These are phyloP conservation scores for Yamadazyma epiphylla DNA, from an alignment of 1,139 yeast genomes.

Conservation along the genomic window DNA sequence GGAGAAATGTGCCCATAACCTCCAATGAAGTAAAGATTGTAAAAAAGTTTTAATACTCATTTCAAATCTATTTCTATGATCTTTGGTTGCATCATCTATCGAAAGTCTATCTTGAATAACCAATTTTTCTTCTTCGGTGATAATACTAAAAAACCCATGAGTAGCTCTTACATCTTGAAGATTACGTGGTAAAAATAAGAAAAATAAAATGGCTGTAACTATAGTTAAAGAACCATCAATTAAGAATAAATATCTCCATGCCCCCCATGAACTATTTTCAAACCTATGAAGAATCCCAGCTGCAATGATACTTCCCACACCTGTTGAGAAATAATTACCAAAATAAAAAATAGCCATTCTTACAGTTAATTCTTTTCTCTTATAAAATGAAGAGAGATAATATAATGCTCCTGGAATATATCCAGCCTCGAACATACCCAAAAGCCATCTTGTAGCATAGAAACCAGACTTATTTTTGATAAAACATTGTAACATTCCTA, in stretches of 20 bases:
- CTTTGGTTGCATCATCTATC: constrained; percentile 1
- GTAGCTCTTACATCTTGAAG: not conserved
- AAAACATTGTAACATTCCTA: constrained; percentile 1
- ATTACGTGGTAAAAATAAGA: not conserved
- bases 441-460: constrained; percentile 11
- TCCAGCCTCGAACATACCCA: constrained; percentile 18
- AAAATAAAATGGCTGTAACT: not conserved
- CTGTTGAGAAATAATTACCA: constrained; percentile 1
- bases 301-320: constrained; percentile 1
- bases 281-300: not conserved
- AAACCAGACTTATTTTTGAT: constrained; percentile 1
- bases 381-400: constrained; percentile 18
- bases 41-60: not conserved
- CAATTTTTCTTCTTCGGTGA: not conserved
- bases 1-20: constrained; percentile 1
- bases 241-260: constrained; percentile 1
- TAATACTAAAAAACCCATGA: not conserved
- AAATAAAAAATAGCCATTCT: constrained; percentile 14
- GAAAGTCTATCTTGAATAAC: constrained; percentile 1
- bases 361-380: constrained; percentile 18
- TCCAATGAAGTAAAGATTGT: not conserved
- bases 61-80: not conserved
- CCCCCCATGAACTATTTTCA: constrained; percentile 1
- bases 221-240: constrained; percentile 4
- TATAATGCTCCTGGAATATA: constrained; percentile 20